A percentile compares a stretch with the other conserved stretches of the same genome.
phyloP scores from a whole-genome alignment of 1,284 basidiomycete species.

The Trametes pubescens region DNA sequence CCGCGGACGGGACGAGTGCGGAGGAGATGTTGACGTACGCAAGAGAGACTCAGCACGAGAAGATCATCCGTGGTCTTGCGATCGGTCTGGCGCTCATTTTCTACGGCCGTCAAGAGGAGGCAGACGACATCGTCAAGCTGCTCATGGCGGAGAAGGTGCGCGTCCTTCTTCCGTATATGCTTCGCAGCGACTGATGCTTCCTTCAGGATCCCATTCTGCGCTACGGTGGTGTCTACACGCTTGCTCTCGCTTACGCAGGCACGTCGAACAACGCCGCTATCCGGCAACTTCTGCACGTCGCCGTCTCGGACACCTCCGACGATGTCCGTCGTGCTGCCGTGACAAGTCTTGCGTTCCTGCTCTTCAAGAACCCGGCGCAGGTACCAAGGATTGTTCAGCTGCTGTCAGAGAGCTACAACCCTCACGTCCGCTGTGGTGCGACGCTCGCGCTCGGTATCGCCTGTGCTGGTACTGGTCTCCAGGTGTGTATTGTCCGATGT shows the following conservation, averaged over 20 bases:
- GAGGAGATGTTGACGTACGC: constrained; percentile 96
- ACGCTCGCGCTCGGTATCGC: constrained; percentile 95
- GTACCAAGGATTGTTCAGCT: constrained; percentile 96
- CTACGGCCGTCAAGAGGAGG: constrained; percentile 91
- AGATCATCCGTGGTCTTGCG: constrained; percentile 94
- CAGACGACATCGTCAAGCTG: constrained; percentile 79
- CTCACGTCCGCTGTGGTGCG: constrained; percentile 96
- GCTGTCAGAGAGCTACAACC: constrained; percentile 96
- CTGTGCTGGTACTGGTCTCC: constrained; percentile 95
- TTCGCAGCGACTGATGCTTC: not conserved
- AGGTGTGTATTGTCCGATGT: constrained; percentile 51
- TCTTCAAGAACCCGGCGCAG: constrained; percentile 95
- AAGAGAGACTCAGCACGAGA: constrained; percentile 96
- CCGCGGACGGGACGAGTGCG: constrained; percentile 78
- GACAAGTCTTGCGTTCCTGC: constrained; percentile 91
- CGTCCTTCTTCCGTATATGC: not conserved
- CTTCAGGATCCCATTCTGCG: constrained; percentile 91
- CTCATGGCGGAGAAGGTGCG: constrained; percentile 86
- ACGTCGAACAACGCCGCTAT: constrained; percentile 94
- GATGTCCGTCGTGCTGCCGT: constrained; percentile 96
- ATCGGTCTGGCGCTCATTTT: constrained; percentile 91
- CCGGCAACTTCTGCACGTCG: constrained; percentile 90
- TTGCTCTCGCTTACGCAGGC: constrained; percentile 94
- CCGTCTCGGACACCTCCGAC: constrained; percentile 96
- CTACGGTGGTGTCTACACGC: constrained; percentile 95